Conservation (phyloP, 208 protist species). For the Wallacemonas sp. region DNA sequence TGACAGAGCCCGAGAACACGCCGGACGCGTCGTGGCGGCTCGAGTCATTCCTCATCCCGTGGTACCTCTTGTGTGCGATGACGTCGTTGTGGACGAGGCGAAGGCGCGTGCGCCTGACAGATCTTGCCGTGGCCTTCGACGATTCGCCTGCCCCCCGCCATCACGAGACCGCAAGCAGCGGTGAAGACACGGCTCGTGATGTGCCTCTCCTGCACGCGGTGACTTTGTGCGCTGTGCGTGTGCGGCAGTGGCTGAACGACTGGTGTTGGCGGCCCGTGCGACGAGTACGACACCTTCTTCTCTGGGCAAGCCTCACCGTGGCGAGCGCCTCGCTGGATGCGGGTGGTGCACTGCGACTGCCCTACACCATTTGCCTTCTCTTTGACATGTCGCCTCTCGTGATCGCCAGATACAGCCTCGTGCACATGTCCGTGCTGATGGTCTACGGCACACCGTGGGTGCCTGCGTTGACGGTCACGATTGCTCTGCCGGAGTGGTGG, state of each 20-base stretch:
- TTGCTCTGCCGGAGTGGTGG: neutral
- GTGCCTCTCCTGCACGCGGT: neutral
- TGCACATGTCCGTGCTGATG: constrained; percentile 6
- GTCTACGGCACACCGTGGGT: constrained; percentile 18
- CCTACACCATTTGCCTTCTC: constrained; percentile 3
- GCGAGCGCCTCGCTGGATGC: neutral
- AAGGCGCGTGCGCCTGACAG: no score
- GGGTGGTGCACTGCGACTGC: constrained; percentile 8
- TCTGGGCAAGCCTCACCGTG: neutral
- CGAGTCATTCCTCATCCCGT: neutral
- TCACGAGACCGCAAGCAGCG: no score
- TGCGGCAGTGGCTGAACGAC: neutral
- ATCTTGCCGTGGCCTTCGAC: no score
- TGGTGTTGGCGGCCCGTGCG: neutral
- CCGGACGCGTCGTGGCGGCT: neutral
- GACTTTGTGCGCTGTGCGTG: neutral
- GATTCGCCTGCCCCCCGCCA: no score
- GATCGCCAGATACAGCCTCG: constrained; percentile 9
- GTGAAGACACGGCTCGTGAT: neutral
- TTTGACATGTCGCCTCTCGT: constrained; percentile 2
- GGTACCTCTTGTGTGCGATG: neutral
- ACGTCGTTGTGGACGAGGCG: neutral
- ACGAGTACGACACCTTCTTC: neutral
- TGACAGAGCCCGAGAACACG: neutral
- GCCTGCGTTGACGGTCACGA: constrained; percentile 7